phyloP scores from a whole-genome alignment of 306 rosid genomes.

The Comarum palustre region DNA sequence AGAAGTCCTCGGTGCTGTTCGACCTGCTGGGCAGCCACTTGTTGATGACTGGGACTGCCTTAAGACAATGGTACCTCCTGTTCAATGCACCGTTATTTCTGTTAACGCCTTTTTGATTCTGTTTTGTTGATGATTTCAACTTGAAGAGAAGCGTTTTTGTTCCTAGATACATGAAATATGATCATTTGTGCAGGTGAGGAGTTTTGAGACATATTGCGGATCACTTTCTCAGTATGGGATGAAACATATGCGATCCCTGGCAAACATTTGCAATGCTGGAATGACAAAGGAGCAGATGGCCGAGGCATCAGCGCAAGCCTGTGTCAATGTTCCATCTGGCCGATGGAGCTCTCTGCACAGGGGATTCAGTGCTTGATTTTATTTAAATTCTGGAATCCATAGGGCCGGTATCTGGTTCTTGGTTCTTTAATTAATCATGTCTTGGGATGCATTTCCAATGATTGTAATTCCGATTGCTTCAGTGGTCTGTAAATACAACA shows the following conservation, averaged over 20 bases:
- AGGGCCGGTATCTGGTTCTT: conserved; percentile 21
- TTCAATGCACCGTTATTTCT: conserved; percentile 11
- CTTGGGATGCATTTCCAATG: not conserved
- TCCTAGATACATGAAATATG: not conserved
- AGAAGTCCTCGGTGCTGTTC: conserved; percentile 49
- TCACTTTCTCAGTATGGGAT: conserved; percentile 90
- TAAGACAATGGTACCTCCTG: conserved; percentile 56
- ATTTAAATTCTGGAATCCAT: not conserved
- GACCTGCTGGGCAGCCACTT: conserved; percentile 65
- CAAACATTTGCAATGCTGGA: conserved; percentile 87
- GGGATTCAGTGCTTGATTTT: conserved; percentile 67
- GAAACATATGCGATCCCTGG: conserved; percentile 93
- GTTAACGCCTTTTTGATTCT: not conserved
- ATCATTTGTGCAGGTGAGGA: conserved; percentile 58
- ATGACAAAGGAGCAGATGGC: conserved; percentile 59
- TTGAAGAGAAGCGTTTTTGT: not conserved
- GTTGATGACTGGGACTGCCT: conserved; percentile 90
- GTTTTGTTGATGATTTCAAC: not conserved
- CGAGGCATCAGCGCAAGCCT: conserved; percentile 78
- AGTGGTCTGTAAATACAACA: conserved; percentile 38
- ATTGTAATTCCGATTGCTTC: conserved; percentile 5
- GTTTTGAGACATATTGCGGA: conserved; percentile 88
- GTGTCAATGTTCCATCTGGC: conserved; percentile 49
- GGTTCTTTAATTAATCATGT: conserved; percentile 13
- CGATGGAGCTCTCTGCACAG: conserved; percentile 73